Evolutionary conservation across 768 basidiomycete genomes (phyloP).

Genomic region (Nidularia sp.): DNA sequence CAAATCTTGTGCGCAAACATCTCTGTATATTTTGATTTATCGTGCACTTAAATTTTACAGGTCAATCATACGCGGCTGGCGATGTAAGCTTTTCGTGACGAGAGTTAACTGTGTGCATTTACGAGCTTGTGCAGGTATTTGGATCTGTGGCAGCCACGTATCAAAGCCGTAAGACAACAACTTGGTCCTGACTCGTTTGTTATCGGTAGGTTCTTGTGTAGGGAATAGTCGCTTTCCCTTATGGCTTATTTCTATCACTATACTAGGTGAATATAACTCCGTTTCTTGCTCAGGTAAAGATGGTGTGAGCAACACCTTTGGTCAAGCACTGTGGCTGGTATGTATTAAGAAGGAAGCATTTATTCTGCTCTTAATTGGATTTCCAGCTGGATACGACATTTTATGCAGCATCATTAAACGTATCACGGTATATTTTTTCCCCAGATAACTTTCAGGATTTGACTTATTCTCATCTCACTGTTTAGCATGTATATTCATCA

Average conservation of each 20-base stretch:
- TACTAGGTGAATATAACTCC: constrained; percentile 49
- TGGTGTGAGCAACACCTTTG: constrained; percentile 50
- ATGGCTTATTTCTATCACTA: background rate
- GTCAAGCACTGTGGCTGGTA: constrained; percentile 50
- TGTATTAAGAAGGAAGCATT: constrained; percentile 1
- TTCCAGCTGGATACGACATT: constrained; percentile 38
- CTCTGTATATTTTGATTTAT: background rate
- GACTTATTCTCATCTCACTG: background rate
- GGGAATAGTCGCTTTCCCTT: background rate
- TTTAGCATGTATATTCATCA: constrained; percentile 49
- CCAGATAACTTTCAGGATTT: background rate
- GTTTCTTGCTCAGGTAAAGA: constrained; percentile 49
- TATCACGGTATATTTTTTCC: constrained; percentile 32
- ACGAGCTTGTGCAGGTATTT: constrained; percentile 31
- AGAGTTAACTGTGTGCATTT: background rate
- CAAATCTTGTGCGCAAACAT: constrained; percentile 34
- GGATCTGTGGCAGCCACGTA: constrained; percentile 54
- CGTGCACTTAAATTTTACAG: constrained; percentile 17
- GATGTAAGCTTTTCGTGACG: constrained; percentile 22
- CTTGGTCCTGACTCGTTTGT: constrained; percentile 45
- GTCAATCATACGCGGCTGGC: constrained; percentile 51
- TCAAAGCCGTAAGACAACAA: constrained; percentile 38
- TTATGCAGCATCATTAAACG: constrained; percentile 45
- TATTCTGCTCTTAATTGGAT: background rate
- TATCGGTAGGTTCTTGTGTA: constrained; percentile 27